Percentiles rank a stretch among this genome's conserved stretches.
Evolutionary conservation across 1,139 yeast species (phyloP).

Genomic region (Yamadazyma pseudoaaseri): DNA sequence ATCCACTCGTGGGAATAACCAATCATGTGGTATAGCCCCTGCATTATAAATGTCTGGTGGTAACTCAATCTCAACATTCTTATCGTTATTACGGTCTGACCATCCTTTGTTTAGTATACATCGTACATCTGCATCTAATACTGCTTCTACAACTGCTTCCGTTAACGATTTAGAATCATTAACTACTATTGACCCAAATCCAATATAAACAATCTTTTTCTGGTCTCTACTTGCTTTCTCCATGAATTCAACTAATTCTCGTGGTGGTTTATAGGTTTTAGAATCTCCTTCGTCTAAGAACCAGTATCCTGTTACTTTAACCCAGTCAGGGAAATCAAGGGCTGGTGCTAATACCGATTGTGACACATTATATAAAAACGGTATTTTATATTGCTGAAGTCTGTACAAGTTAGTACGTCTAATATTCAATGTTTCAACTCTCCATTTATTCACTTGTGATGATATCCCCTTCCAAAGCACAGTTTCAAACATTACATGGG

Average conservation of each 20-base stretch:
- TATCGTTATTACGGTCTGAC: slow-evolving; percentile 63
- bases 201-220: slow-evolving; percentile 82
- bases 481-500: slow-evolving; percentile 90
- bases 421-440: slow-evolving; percentile 62
- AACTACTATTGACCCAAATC: slow-evolving; percentile 95
- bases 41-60: slow-evolving; percentile 70
- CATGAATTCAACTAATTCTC: slow-evolving; percentile 59
- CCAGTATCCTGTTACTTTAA: slow-evolving; percentile 95
- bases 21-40: slow-evolving; percentile 85
- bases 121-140: slow-evolving; percentile 71
- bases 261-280: slow-evolving; percentile 62
- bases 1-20: slow-evolving; percentile 86
- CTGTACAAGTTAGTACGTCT: slow-evolving; percentile 68
- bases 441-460: slow-evolving; percentile 87
- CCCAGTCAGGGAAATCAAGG: slow-evolving; percentile 92
- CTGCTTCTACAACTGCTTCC: slow-evolving; percentile 75
- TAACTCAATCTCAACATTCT: slow-evolving; percentile 51
- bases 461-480: slow-evolving; percentile 93
- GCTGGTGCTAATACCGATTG: slow-evolving; percentile 90
- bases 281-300: slow-evolving; percentile 71
- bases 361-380: slow-evolving; percentile 85
- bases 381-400: slow-evolving; percentile 76
- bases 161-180: slow-evolving; percentile 78
- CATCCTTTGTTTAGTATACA: slow-evolving; percentile 93
- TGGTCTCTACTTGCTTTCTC: slow-evolving; percentile 55